Percentiles rank a stretch among this genome's conserved stretches.
These are phyloP conservation scores for Pestalotiopsis sp. DNA, from an alignment of 2,329 filamentous ascomycete species.

Conservation along the genomic window DNA sequence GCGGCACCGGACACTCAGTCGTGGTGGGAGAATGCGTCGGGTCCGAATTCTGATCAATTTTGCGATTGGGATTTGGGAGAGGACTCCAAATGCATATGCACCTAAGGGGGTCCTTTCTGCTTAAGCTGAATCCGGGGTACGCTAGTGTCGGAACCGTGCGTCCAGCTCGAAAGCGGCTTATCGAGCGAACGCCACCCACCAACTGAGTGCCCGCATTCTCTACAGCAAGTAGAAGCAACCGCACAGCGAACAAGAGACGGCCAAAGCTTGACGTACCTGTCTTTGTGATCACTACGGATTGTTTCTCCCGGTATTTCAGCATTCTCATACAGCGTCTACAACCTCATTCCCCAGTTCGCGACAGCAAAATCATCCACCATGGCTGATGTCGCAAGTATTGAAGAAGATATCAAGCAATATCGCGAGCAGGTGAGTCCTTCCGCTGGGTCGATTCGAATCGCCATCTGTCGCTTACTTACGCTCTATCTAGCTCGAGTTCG, in stretches of 20 bases:
- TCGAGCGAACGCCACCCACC: not conserved
- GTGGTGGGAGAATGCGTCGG: too few species aligned
- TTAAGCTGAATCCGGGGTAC: not conserved
- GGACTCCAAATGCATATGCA: not conserved
- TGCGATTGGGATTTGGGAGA: too few species aligned
- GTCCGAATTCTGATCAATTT: too few species aligned
- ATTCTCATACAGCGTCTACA: too few species aligned
- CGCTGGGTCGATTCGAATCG: not conserved
- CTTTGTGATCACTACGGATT: not conserved
- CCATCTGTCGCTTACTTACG: conserved; percentile 9
- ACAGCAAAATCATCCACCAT: conserved; percentile 27
- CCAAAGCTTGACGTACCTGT: not conserved
- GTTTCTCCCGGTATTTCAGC: too few species aligned
- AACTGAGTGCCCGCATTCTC: not conserved
- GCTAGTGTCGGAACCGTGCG: not conserved
- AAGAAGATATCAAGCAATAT: conserved; percentile 56
- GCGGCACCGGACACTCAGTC: too few species aligned
- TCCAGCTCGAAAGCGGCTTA: not conserved
- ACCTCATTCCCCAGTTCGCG: too few species aligned
- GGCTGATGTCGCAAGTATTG: conserved; percentile 45
- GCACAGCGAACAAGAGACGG: not conserved
- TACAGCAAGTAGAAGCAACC: not conserved
- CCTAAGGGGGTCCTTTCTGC: not conserved
- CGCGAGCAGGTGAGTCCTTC: conserved; percentile 54
- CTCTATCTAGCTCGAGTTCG: conserved; percentile 68